Percentiles rank a stretch among this genome's conserved stretches.
Conservation (phyloP, 352 stramenopile genomes). For the Phytophthora crassamura region DNA sequence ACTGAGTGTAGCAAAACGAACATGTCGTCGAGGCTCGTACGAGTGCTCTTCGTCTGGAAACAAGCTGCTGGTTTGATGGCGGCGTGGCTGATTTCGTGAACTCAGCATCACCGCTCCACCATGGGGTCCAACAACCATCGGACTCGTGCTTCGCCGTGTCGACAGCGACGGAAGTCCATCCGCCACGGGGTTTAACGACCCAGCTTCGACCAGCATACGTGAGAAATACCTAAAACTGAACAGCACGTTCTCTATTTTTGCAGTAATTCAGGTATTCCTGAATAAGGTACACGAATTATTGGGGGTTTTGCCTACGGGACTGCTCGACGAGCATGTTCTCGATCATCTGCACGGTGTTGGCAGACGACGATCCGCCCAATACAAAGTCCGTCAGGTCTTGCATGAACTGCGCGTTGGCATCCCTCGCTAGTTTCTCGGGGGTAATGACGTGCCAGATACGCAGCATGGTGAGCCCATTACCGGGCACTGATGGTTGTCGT, state of each 20-base stretch:
- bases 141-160: neutral
- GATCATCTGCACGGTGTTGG: slow-evolving; percentile 56
- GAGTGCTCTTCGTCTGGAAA: slow-evolving; percentile 31
- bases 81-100: slow-evolving; percentile 2
- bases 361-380: slow-evolving; percentile 41
- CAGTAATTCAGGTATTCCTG: too few relatives aligned
- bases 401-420: slow-evolving; percentile 31
- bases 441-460: slow-evolving; percentile 63
- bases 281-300: slow-evolving; percentile 20
- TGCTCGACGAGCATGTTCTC: slow-evolving; percentile 59
- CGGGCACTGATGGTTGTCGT: slow-evolving; percentile 32
- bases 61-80: neutral
- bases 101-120: slow-evolving; percentile 16
- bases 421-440: slow-evolving; percentile 33
- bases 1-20: slow-evolving; percentile 23
- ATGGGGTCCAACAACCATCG: slow-evolving; percentile 4
- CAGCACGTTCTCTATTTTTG: too few relatives aligned
- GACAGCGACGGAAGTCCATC: too few relatives aligned
- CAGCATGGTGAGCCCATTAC: slow-evolving; percentile 37
- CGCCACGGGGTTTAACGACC: too few relatives aligned
- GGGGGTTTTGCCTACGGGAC: slow-evolving; percentile 15
- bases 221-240: too few relatives aligned
- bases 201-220: too few relatives aligned
- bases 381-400: slow-evolving; percentile 57
- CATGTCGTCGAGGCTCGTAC: slow-evolving; percentile 18